A percentile compares a stretch with the other conserved stretches of the same genome.
Evolutionary conservation across 495 filamentous ascomycete genomes (phyloP).

Genomic region (Penicillium ochrochloron): DNA sequence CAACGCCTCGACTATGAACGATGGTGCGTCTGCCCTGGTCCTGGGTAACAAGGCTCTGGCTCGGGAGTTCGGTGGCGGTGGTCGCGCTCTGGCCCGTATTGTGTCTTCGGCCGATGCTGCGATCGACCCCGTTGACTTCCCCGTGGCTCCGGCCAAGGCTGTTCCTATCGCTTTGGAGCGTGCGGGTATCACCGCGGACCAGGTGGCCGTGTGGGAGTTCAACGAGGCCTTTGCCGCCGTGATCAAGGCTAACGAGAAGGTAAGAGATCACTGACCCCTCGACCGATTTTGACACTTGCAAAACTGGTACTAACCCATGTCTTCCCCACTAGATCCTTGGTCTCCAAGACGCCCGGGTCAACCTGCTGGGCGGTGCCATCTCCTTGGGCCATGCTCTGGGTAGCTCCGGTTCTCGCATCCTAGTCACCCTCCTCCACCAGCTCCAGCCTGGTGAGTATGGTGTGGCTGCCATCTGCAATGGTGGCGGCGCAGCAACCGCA

Average conservation of each 20-base stretch:
- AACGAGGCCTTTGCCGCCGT: slow-evolving; percentile 98
- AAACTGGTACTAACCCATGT: slow-evolving; percentile 23
- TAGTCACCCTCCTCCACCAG: slow-evolving; percentile 88
- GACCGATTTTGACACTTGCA: not conserved
- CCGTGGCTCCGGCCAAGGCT: slow-evolving; percentile 87
- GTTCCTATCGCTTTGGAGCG: slow-evolving; percentile 88
- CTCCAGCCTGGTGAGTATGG: slow-evolving; percentile 91
- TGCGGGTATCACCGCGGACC: slow-evolving; percentile 84
- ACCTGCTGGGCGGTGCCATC: slow-evolving; percentile 89
- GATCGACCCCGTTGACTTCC: slow-evolving; percentile 93
- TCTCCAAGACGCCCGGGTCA: slow-evolving; percentile 76
- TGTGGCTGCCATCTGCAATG: slow-evolving; percentile 95
- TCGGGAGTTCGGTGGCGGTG: slow-evolving; percentile 70
- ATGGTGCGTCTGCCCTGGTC: slow-evolving; percentile 91
- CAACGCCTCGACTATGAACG: slow-evolving; percentile 90
- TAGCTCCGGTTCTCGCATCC: slow-evolving; percentile 90
- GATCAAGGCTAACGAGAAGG: slow-evolving; percentile 93
- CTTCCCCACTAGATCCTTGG: slow-evolving; percentile 65
- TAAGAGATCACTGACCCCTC: slow-evolving; percentile 34
- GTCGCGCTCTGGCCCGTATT: slow-evolving; percentile 81
- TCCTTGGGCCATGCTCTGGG: slow-evolving; percentile 93
- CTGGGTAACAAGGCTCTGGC: slow-evolving; percentile 77
- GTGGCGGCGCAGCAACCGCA: slow-evolving; percentile 88
- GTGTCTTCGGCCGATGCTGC: slow-evolving; percentile 88
- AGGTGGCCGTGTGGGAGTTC: slow-evolving; percentile 95